These are phyloP conservation scores for Dendrobium huoshanense DNA, from an alignment of 106 monocot species.

Conservation along the genomic window DNA sequence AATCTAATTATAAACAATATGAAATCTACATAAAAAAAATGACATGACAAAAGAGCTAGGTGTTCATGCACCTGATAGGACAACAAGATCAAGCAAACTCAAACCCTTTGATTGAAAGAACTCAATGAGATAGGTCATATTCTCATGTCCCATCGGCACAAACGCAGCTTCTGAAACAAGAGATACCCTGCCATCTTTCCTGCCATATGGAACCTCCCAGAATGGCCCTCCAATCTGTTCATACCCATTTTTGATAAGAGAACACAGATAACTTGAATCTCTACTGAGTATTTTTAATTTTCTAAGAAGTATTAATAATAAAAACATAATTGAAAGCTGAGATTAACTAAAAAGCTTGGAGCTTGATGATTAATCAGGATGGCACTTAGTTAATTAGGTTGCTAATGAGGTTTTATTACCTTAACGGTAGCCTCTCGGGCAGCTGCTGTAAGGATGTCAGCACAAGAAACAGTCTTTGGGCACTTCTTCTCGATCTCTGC, in stretches of 20 bases:
- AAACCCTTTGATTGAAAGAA: constrained; percentile 77
- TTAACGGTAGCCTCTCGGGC: constrained; percentile 51
- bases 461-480: constrained; percentile 56
- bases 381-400: neutral
- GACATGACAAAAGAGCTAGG: neutral
- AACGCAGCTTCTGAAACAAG: constrained; percentile 27
- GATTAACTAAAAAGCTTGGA: neutral
- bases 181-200: constrained; percentile 57
- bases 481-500: constrained; percentile 46
- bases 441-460: constrained; percentile 51
- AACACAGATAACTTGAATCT: neutral
- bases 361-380: neutral
- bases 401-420: constrained; percentile 1
- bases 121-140: constrained; percentile 67
- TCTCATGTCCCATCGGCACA: constrained; percentile 66
- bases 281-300: neutral
- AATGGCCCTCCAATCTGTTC: constrained; percentile 58
- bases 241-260: neutral
- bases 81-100: constrained; percentile 47
- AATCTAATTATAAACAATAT: neutral
- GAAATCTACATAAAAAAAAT: neutral
- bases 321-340: neutral
- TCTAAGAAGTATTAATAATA: neutral
- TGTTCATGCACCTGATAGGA: constrained; percentile 42
- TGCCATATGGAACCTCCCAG: constrained; percentile 59